Conservation (phyloP, 495 filamentous ascomycete genomes). For the Penicillium crystallinum region DNA sequence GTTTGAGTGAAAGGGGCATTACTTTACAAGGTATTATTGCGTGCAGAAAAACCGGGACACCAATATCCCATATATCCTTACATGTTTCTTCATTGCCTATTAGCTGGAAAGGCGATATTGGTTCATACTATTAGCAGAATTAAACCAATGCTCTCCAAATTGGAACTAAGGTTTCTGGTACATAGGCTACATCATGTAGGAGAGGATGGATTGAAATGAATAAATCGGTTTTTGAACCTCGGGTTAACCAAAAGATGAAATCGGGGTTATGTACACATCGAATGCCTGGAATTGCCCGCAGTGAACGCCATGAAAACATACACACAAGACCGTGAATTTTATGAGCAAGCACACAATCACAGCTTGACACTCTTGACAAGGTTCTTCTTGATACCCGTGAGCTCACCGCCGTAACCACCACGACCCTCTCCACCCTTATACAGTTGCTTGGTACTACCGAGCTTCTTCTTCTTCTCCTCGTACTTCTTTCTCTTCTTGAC, state of each 20-base stretch:
- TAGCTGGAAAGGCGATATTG: not conserved
- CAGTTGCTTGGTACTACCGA: conserved; percentile 71
- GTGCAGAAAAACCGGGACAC: not conserved
- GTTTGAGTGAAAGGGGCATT: conserved; percentile 9
- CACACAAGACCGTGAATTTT: conserved; percentile 19
- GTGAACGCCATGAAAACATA: conserved; percentile 30
- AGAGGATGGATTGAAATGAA: conserved; percentile 8
- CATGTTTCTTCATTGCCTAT: not conserved
- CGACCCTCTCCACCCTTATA: conserved; percentile 84
- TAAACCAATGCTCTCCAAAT: not conserved
- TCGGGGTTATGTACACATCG: conserved; percentile 24
- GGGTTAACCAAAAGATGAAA: conserved; percentile 7
- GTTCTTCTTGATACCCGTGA: conserved; percentile 91
- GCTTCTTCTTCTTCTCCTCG: conserved; percentile 91
- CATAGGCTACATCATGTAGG: not conserved
- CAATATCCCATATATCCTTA: not conserved
- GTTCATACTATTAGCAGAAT: not conserved
- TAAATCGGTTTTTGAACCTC: conserved; percentile 1
- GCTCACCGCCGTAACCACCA: conserved; percentile 86
- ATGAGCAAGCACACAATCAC: conserved; percentile 28
- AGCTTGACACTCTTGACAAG: conserved; percentile 92
- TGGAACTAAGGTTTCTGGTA: no score
- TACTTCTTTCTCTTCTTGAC: conserved; percentile 97
- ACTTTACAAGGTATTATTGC: not conserved
- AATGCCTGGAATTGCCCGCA: conserved; percentile 28